Conservation (phyloP, 2,329 filamentous ascomycete species). For the Hypocreales sp. region DNA sequence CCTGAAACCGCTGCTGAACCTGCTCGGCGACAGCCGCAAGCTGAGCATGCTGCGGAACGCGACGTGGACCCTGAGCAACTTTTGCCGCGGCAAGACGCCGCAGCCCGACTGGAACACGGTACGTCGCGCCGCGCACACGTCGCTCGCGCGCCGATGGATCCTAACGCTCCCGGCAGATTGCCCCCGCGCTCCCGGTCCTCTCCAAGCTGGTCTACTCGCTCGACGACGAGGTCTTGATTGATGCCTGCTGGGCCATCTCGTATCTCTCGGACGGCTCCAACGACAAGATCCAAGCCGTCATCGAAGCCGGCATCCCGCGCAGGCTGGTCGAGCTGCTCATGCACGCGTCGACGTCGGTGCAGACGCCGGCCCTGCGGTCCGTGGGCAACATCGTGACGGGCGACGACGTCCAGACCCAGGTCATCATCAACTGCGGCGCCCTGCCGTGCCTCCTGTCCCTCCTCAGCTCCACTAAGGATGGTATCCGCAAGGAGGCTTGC, state of each 20-base stretch:
- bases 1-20: constrained; percentile 72
- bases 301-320: constrained; percentile 93
- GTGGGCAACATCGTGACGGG: constrained; percentile 98
- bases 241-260: constrained; percentile 98
- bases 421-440: constrained; percentile 97
- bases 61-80: constrained; percentile 98
- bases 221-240: constrained; percentile 94
- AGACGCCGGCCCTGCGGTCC: constrained; percentile 90
- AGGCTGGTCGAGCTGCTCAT: constrained; percentile 93
- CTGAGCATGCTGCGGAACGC: constrained; percentile 98
- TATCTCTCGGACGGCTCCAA: constrained; percentile 97
- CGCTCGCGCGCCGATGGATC: background rate
- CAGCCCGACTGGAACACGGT: constrained; percentile 97
- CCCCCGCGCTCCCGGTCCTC: constrained; percentile 84
- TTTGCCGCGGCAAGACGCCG: constrained; percentile 97
- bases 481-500: constrained; percentile 97
- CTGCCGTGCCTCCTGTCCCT: constrained; percentile 85
- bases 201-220: constrained; percentile 97
- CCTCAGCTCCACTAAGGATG: constrained; percentile 92
- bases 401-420: constrained; percentile 96
- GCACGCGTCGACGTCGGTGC: constrained; percentile 95
- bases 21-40: constrained; percentile 95
- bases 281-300: constrained; percentile 98
- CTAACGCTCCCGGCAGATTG: constrained; percentile 45
- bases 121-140: constrained; percentile 19